A percentile compares a stretch with the other conserved stretches of the same genome.
These are phyloP conservation scores for Tolypocladium ophioglossoides DNA, from an alignment of 2,329 filamentous ascomycete genomes.

Conservation along the genomic window DNA sequence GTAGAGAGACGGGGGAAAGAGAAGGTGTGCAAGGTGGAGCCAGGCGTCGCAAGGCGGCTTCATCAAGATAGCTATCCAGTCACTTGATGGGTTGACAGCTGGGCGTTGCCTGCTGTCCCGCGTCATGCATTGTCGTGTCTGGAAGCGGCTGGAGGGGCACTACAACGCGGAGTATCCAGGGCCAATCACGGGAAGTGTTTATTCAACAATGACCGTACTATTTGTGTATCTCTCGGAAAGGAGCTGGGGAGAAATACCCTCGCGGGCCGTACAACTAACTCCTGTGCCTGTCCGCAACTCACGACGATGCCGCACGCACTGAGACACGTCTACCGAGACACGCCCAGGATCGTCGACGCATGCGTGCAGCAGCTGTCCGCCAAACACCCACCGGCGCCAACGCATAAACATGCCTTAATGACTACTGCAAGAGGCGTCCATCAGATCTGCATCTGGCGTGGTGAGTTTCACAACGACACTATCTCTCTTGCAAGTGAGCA, in stretches of 20 bases:
- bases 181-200: neutral
- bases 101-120: too few relatives aligned
- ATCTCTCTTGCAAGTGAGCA: neutral
- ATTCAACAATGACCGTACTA: neutral
- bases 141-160: too few relatives aligned
- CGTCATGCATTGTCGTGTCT: too few relatives aligned
- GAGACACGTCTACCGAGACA: too few relatives aligned
- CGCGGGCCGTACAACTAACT: neutral
- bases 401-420: too few relatives aligned
- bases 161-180: too few relatives aligned
- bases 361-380: neutral
- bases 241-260: neutral
- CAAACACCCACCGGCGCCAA: neutral
- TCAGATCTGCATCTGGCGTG: neutral
- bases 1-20: too few relatives aligned
- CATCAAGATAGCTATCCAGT: neutral
- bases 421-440: neutral
- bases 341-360: neutral
- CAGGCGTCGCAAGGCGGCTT: neutral
- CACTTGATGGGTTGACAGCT: too few relatives aligned
- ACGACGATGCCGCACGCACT: neutral
- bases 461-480: neutral
- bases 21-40: too few relatives aligned
- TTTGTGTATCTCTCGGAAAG: neutral
- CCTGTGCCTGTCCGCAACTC: neutral